Base-by-base conservation (phyloP, 371 early-diverging fungal species). In the Mucor irregularis region DNA sequence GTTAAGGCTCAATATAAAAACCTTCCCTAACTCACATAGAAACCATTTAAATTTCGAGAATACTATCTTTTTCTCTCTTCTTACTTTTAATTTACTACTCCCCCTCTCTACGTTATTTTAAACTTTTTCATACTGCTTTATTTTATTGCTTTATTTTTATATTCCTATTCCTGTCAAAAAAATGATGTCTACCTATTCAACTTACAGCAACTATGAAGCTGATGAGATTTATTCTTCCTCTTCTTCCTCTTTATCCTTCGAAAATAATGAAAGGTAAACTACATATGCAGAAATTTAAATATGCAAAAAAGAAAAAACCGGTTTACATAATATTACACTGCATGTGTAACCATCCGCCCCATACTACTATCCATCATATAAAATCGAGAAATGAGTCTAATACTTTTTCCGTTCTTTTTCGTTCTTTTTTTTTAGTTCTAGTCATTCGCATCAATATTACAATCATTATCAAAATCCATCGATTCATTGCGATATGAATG, bases 141-240 rank as follows among this genome's bases (percentile, higher is more conserved):
- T 54, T 31, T 40, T 42, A 24, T 29, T 28, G 6, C n/a, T n/a
- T 47, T 17, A 4, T 31, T 47, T 1, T 16, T 33, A 0, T 8
- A 26, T 5, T 16, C 19, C 33, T 22, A 14, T 42, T 42, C 25
- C 19, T 13, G 3, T 43, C 25, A 16, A 25, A 16, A 2, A 22
- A 25, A 58, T 58, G 58, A 16, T 51, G 17, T 52, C 45, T 22
- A 37, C 45, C 38, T 46, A 35, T 21, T 30, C 52, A 29, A 46
- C 37, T 13, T 16, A 51, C 11, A 58, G 24, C 31, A 49, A 4
- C 11, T 26, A 35, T 26, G 55, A 45, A 46, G 33, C 37, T 21
- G 55, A 54, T 37, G 38, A 54, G 29, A 54, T 38, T 3, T 29
- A 54, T 29, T 54, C 55, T 16, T 54, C 46, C 10, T 45, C 53